These are phyloP conservation scores for Colletotrichum euphorbiae DNA, from an alignment of 2,329 filamentous ascomycete genomes.

Conservation along the genomic window DNA sequence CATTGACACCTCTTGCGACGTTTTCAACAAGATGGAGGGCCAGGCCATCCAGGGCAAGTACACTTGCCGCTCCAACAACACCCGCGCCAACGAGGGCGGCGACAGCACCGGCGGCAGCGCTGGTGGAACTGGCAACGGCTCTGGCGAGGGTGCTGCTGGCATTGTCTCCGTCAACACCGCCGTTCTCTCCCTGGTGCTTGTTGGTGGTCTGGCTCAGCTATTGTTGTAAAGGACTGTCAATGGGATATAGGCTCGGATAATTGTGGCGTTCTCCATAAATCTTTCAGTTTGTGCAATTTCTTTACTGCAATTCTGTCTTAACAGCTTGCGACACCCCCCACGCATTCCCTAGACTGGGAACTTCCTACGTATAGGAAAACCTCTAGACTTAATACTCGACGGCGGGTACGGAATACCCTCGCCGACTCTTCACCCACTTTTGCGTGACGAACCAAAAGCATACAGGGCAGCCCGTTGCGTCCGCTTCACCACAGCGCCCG, in stretches of 20 bases:
- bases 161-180: conserved; percentile 60
- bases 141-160: conserved; percentile 56
- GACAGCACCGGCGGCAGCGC: conserved; percentile 46
- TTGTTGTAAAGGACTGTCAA: conserved; percentile 55
- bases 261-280: conserved; percentile 41
- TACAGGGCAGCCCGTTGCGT: conserved; percentile 15
- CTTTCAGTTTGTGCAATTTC: conserved; percentile 40
- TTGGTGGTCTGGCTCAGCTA: conserved; percentile 62
- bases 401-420: conserved; percentile 37
- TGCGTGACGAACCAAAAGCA: conserved; percentile 39
- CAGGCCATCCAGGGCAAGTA: conserved; percentile 61
- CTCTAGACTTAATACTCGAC: conserved; percentile 58
- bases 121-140: conserved; percentile 44
- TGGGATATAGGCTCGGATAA: conserved; percentile 35
- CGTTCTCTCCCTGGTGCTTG: conserved; percentile 58
- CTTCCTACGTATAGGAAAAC: conserved; percentile 53
- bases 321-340: conserved; percentile 33
- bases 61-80: conserved; percentile 64
- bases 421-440: conserved; percentile 46
- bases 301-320: conserved; percentile 34
- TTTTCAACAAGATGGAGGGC: conserved; percentile 59
- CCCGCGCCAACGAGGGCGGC: conserved; percentile 62
- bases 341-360: conserved; percentile 38
- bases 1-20: conserved; percentile 66
- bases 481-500: background rate